Conservation (phyloP, 225 moss, liverwort and hornwort genomes). For the Bryoerythrophyllum caledonicum region DNA sequence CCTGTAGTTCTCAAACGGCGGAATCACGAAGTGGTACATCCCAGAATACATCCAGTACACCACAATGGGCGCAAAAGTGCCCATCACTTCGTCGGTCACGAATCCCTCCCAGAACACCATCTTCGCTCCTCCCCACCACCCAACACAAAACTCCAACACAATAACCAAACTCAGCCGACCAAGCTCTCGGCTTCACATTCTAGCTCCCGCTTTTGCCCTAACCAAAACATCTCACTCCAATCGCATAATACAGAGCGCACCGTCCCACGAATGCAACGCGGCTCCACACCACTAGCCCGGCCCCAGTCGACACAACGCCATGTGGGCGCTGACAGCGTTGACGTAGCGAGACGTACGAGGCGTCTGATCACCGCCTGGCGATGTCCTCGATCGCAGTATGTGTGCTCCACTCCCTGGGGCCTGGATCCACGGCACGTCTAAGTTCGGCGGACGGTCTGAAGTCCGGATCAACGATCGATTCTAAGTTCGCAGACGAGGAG, state of each 20-base stretch:
- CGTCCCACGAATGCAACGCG: background rate
- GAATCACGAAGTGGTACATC: conserved; percentile 68
- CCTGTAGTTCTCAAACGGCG: conserved; percentile 65
- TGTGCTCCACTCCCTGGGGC: too few species aligned
- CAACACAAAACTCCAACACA: background rate
- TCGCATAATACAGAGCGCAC: too few species aligned
- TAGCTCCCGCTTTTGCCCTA: background rate
- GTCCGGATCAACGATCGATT: background rate
- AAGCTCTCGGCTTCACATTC: background rate
- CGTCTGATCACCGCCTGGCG: background rate
- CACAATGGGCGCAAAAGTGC: conserved; percentile 75
- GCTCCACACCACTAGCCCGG: background rate
- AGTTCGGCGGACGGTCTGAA: background rate
- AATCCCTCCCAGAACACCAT: conserved; percentile 65
- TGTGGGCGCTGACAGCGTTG: background rate
- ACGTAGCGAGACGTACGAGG: background rate
- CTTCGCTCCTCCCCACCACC: background rate
- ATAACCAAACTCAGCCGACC: background rate
- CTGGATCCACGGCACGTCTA: too few species aligned
- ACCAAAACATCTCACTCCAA: background rate
- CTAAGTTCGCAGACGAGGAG: background rate
- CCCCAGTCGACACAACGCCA: background rate
- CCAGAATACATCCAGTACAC: conserved; percentile 98
- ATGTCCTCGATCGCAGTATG: background rate
- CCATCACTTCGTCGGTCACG: conserved; percentile 76